Evolutionary conservation across 2,329 filamentous ascomycete genomes (phyloP).

Genomic region (Botrytis cinerea): DNA sequence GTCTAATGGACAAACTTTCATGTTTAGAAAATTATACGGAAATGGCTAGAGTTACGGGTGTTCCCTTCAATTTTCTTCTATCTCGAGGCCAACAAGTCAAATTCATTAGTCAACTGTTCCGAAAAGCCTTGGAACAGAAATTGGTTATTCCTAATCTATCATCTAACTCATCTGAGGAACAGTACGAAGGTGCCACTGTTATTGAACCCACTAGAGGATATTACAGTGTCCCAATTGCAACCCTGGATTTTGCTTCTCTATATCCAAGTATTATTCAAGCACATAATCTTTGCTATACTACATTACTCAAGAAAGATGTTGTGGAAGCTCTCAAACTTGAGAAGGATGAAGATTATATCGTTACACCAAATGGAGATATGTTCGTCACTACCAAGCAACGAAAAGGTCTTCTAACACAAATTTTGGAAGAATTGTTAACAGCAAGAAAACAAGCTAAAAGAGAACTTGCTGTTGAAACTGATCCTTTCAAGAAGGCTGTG

Average conservation of each 20-base stretch:
- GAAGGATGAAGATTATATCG: constrained; percentile 93
- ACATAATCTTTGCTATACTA: constrained; percentile 98
- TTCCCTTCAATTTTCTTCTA: constrained; percentile 93
- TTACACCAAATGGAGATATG: constrained; percentile 91
- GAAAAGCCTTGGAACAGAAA: constrained; percentile 90
- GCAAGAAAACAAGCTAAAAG: constrained; percentile 94
- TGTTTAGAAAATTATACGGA: constrained; percentile 99
- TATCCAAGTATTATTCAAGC: constrained; percentile 99
- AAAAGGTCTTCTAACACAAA: constrained; percentile 90
- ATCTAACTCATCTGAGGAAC: constrained; percentile 72
- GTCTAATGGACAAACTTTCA: constrained; percentile 95
- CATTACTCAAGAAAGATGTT: constrained; percentile 75
- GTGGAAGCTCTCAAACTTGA: constrained; percentile 75
- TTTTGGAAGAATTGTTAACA: constrained; percentile 88
- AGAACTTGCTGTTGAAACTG: constrained; percentile 83
- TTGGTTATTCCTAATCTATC: constrained; percentile 89
- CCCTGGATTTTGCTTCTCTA: constrained; percentile 96
- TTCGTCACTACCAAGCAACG: constrained; percentile 87
- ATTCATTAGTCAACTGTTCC: constrained; percentile 95
- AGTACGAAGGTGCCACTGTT: constrained; percentile 97
- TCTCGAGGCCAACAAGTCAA: constrained; percentile 95
- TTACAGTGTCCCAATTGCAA: constrained; percentile 93
- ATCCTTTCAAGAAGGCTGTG: constrained; percentile 97
- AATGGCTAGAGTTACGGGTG: constrained; percentile 98
- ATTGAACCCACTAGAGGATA: constrained; percentile 94